These are phyloP conservation scores for Parietaria judaica DNA, from an alignment of 306 rosid species.

Conservation along the genomic window DNA sequence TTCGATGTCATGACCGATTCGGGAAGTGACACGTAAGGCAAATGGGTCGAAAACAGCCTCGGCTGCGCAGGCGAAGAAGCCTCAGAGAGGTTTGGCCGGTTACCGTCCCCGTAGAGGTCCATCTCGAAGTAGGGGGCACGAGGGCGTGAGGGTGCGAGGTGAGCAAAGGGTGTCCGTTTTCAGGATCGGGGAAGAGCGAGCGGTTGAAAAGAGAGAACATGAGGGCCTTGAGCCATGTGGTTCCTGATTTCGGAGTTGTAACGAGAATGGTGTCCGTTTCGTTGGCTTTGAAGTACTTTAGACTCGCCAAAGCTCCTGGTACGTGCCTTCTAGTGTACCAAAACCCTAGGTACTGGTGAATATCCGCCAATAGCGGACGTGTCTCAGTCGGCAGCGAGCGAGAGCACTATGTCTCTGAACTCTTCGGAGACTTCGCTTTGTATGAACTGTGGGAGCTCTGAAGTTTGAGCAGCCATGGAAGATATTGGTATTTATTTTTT, in stretches of 20 bases:
- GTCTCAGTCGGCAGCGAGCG: slow-evolving; percentile 23
- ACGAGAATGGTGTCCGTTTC: slow-evolving; percentile 28
- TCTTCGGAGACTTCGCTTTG: slow-evolving; percentile 18
- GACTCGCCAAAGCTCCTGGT: slow-evolving; percentile 21
- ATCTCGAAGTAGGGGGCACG: slow-evolving; percentile 31
- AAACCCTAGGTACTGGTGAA: slow-evolving; percentile 32
- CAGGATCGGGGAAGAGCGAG: not conserved
- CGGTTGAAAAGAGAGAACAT: slow-evolving; percentile 21
- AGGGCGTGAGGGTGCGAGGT: slow-evolving; percentile 26
- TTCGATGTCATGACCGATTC: slow-evolving; percentile 2
- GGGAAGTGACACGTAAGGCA: slow-evolving; percentile 7
- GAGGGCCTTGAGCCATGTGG: slow-evolving; percentile 40
- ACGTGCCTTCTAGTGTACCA: slow-evolving; percentile 21
- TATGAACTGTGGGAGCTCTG: slow-evolving; percentile 1
- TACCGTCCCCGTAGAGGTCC: not conserved
- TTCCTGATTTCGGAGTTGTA: slow-evolving; percentile 32
- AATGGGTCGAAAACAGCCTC: slow-evolving; percentile 18
- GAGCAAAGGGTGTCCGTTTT: slow-evolving; percentile 23
- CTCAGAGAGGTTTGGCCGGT: slow-evolving; percentile 9
- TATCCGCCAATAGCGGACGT: not conserved
- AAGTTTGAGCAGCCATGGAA: no score
- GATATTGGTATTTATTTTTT: no score
- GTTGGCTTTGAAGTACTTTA: slow-evolving; percentile 26
- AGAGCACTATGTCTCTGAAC: slow-evolving; percentile 18
- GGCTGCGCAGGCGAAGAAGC: not conserved